These are phyloP conservation scores for Geotrichum klebahnii DNA, from an alignment of 1,139 yeast genomes.

Conservation along the genomic window DNA sequence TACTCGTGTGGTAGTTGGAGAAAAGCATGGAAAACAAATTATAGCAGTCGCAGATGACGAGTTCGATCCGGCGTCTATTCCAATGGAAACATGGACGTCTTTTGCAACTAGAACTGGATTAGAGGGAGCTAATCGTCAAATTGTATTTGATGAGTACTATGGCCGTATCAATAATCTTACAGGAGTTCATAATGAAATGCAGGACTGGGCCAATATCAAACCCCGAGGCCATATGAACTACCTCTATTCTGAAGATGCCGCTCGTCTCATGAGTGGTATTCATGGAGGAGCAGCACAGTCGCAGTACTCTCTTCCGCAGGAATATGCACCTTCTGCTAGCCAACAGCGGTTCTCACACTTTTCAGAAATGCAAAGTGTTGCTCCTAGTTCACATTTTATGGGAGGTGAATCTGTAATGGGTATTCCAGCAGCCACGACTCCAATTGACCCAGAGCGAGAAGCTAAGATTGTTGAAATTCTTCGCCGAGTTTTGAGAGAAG, in stretches of 20 bases:
- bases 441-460: slow-evolving; percentile 23
- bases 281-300: background rate
- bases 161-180: slow-evolving; percentile 19
- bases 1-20: slow-evolving; percentile 44
- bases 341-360: slow-evolving; percentile 13
- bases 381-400: slow-evolving; percentile 1
- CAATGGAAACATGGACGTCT: slow-evolving; percentile 39
- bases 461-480: slow-evolving; percentile 30
- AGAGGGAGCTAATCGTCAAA: slow-evolving; percentile 40
- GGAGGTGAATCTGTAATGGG: background rate
- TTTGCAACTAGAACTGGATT: slow-evolving; percentile 38
- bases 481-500: slow-evolving; percentile 34
- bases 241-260: slow-evolving; percentile 14
- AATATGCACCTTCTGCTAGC: background rate
- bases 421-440: background rate
- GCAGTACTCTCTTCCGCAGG: slow-evolving; percentile 4
- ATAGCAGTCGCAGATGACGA: slow-evolving; percentile 37
- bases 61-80: slow-evolving; percentile 40
- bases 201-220: slow-evolving; percentile 16
- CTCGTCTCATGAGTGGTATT: slow-evolving; percentile 5
- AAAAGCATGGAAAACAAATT: slow-evolving; percentile 38
- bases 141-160: slow-evolving; percentile 21
- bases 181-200: slow-evolving; percentile 21
- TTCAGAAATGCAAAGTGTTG: slow-evolving; percentile 8
- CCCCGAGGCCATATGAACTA: slow-evolving; percentile 22